A percentile compares a stretch with the other conserved stretches of the same genome.
Conservation (phyloP, 2,329 filamentous ascomycete species). For the Sporothrix pseudoabietina region DNA sequence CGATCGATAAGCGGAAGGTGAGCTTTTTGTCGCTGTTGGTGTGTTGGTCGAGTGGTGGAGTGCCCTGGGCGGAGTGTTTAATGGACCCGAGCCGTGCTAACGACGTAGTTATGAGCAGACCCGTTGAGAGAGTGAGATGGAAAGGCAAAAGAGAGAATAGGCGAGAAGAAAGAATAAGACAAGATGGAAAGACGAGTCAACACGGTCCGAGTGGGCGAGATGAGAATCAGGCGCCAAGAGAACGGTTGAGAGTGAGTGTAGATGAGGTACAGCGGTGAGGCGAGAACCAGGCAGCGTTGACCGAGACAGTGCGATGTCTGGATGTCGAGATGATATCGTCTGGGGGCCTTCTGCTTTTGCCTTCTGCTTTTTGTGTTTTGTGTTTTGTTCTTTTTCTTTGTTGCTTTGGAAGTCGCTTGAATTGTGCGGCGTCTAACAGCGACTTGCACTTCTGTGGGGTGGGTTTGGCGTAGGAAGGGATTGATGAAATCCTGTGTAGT, state of each 20-base stretch:
- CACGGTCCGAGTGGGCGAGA: neutral
- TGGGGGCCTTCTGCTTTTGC: neutral
- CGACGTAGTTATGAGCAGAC: constrained; percentile 11
- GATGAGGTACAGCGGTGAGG: neutral
- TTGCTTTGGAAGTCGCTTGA: neutral
- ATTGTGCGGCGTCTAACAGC: neutral
- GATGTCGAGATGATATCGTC: neutral
- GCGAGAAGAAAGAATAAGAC: neutral
- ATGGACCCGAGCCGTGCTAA: constrained; percentile 9
- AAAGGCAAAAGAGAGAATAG: neutral
- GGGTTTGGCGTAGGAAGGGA: neutral
- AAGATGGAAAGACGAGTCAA: neutral
- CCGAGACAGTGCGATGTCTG: neutral
- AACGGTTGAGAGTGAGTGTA: neutral
- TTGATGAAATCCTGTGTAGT: neutral
- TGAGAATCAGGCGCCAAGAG: neutral
- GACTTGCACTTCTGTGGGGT: neutral
- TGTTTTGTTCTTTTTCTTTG: neutral
- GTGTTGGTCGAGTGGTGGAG: neutral
- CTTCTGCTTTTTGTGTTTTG: neutral
- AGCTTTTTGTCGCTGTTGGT: neutral
- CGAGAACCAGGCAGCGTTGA: neutral
- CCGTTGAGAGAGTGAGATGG: neutral
- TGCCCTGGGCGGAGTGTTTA: neutral
- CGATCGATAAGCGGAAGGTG: constrained; percentile 4